Evolutionary conservation across 768 basidiomycete species (phyloP), one percentile per base, ranked within the genome.

Genomic region (Leucosporidium creatinivorum): DNA sequence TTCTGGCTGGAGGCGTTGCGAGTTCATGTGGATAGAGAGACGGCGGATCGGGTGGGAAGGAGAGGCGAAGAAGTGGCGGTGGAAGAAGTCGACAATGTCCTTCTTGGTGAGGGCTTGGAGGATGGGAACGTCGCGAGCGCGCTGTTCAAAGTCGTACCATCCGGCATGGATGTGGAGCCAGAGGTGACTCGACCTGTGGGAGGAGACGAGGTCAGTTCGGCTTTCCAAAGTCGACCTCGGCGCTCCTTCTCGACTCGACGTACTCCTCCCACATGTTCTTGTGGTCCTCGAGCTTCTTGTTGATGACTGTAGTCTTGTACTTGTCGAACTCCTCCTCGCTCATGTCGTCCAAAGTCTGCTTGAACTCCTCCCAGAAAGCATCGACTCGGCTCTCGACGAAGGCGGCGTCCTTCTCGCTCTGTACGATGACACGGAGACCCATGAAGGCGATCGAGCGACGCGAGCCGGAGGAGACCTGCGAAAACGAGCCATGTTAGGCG

Each of bases 351-450:
- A 99, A 79, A 61, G 81, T 83, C 36, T 76, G 78, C 74, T 85
- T 85, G 86, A 93, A 89, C 62, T 81, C 80, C 56, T 85, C 83
- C 67, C 98, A 80, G 81, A 97, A 98, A 4, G 86, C 85, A 63
- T 98, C 92, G 19, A 98, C 87, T 28, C 94, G 86, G 62, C 83
- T 81, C 79, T 98, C 96, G 52, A 98, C 82, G 77, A 88, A 91
- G 28, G 80, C 82, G 13, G 93, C 85, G 15, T 82, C 80, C 63
- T 86, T 86, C 79, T 97, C 93, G 76, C 89, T 90, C 79, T 99
- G 96, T 36, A 98, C 83, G 10, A 92, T 80, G 62, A 98, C 84
- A 52, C 89, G 85, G 68, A 93, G 79, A 10, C 93, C 92, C 69
- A 84, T 83, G 68, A 88, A 84, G 55, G 84, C 86, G 3, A 84